These are phyloP conservation scores for Botrytis squamosa DNA, from an alignment of 2,329 filamentous ascomycete genomes.

Conservation along the genomic window DNA sequence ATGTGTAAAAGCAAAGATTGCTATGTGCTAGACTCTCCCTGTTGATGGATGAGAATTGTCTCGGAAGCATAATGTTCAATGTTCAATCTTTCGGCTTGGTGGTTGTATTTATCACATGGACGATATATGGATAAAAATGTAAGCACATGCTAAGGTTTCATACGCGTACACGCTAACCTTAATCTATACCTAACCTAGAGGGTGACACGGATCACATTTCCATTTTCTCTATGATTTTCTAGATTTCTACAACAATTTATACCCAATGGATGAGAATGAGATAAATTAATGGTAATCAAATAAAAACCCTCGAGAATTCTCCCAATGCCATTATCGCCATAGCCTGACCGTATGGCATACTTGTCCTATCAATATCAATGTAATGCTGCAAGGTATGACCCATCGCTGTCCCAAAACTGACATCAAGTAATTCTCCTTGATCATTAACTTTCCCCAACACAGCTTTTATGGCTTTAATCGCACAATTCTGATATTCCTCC, in stretches of 20 bases:
- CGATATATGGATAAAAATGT: background rate
- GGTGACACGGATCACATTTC: background rate
- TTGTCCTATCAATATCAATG: slow-evolving; percentile 71
- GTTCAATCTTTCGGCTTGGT: background rate
- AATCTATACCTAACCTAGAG: background rate
- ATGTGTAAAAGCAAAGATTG: background rate
- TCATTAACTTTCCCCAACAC: slow-evolving; percentile 64
- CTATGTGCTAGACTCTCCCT: background rate
- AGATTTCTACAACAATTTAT: background rate
- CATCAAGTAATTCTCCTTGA: slow-evolving; percentile 69
- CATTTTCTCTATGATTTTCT: background rate
- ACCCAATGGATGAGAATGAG: background rate
- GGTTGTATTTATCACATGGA: background rate
- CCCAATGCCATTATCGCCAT: slow-evolving; percentile 82
- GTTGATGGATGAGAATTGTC: background rate
- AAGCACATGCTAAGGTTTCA: background rate
- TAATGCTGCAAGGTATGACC: slow-evolving; percentile 72
- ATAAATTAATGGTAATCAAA: background rate
- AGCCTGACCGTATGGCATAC: slow-evolving; percentile 81
- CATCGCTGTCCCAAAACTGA: slow-evolving; percentile 79
- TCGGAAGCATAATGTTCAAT: background rate
- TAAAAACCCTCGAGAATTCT: slow-evolving; percentile 59
- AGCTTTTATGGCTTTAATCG: slow-evolving; percentile 64
- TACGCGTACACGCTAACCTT: background rate
- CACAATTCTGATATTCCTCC: slow-evolving; percentile 58